Base-by-base conservation (phyloP, 306 rosid species). In the Lathyrus oleraceus region DNA sequence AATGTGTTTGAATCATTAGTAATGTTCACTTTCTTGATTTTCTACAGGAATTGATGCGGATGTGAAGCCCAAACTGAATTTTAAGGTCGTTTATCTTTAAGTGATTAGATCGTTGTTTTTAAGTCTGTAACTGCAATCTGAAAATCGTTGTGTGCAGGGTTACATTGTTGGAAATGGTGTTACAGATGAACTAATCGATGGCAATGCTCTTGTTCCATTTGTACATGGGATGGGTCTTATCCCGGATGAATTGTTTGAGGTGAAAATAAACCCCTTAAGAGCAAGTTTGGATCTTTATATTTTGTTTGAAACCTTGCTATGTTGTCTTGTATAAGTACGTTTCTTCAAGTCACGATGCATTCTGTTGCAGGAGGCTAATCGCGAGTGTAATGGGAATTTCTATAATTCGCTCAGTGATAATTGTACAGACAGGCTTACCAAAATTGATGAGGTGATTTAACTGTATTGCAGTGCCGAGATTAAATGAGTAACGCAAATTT, bases 131-230 rank as follows among this genome's bases (percentile, higher is more conserved):
- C 38, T 30, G 59, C 53, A 52, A 69, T 49, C 79, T 82, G 72
- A 77, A 58, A 57, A 40, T 76, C 45, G n/a, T 52, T 65, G 16
- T 27, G 17, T 68, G 74, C 83, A 94, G 98, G 98, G 98, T 56
- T 94, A 87, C 79, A 20, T 94, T 75, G 96, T 94, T 71, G 98
- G 98, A 76, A 94, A 94, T 83, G 98, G 98, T 42, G 96, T 94
- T 38, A 57, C 96, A 2, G 98, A 94, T 83, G 84, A 85, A 3
- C 42, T 10, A 21, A 60, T 85, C n/a, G 98, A 90, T 77, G 98
- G 96, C 67, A 94, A 90, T 75, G 98, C 98, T 61, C 87, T 90
- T 74, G 85, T 94, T 61, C 98, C 98, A 67, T 94, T 94, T 84
- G 91, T 40, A 10, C 96, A 94, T 30, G 98, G 98, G 73, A 94